A percentile compares a stretch with the other conserved stretches of the same genome.
These are phyloP conservation scores for Lantana camara DNA, from an alignment of 257 asterid genomes.

Conservation along the genomic window DNA sequence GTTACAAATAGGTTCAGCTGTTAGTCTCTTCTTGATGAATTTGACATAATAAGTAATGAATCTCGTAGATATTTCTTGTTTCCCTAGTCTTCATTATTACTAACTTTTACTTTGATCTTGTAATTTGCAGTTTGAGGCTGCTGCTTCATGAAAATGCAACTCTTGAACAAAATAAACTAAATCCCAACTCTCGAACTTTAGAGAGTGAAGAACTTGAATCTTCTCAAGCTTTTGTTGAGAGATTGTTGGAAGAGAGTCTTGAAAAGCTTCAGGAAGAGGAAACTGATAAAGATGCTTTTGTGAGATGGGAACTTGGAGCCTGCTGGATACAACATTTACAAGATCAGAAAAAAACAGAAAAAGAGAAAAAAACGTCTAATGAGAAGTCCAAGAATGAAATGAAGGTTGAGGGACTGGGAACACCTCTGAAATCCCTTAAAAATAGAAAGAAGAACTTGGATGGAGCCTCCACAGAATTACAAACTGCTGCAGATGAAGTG, in stretches of 20 bases:
- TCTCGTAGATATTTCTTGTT: neutral
- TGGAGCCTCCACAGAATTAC: conserved; percentile 45
- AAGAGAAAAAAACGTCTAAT: conserved; percentile 68
- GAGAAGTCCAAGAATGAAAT: conserved; percentile 77
- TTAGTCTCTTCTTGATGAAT: too few species aligned
- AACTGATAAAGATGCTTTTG: conserved; percentile 55
- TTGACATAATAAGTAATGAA: too few species aligned
- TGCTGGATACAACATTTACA: conserved; percentile 98
- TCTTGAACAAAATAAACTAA: conserved; percentile 49
- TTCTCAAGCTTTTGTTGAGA: conserved; percentile 67
- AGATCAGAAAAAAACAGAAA: conserved; percentile 91
- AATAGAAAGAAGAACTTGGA: conserved; percentile 68
- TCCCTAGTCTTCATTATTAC: conserved; percentile 4
- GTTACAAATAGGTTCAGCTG: too few species aligned
- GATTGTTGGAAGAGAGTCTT: conserved; percentile 81
- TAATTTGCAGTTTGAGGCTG: conserved; percentile 76
- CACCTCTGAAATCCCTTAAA: conserved; percentile 83
- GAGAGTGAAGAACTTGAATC: conserved; percentile 58
- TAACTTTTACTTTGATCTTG: conserved; percentile 28
- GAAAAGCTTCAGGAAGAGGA: conserved; percentile 77
- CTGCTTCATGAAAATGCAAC: conserved; percentile 70
- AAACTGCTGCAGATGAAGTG: conserved; percentile 46
- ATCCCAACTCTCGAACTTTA: conserved; percentile 40
- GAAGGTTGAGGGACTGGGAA: conserved; percentile 98
- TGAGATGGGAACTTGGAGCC: conserved; percentile 99